Evolutionary conservation across 495 filamentous ascomycete species (phyloP), one percentile per base, ranked within the genome.

Genomic region (Neurospora sp.): DNA sequence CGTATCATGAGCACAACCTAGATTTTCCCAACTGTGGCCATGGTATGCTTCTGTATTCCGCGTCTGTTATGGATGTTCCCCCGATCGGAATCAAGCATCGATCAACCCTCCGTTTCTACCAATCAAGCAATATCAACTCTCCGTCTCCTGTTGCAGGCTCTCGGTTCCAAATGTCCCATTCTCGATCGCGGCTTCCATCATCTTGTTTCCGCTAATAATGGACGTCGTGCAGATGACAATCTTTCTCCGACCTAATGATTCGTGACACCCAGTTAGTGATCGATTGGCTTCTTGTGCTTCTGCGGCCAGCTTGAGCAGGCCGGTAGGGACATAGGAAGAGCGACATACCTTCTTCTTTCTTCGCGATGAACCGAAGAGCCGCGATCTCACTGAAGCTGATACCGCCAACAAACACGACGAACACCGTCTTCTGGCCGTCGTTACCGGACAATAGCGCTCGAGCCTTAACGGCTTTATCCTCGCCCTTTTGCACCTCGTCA

Each of bases 361-460:
- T 90, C 44, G 92, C 93, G 76, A 98, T 91, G 82, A 97, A 98
- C 75, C 96, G 87, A 82, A 98, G 78, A 35, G 96, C 96, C 54
- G 96, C 94, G 80, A 98, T 95, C 85, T 99, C 96, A 9, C 95
- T 96, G 77, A 95, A 97, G 1, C 92, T 97, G 69, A 98, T 92
- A 3, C 96, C 96, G 37, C 96, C 96, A 72, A 99, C 84, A 83
- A 97, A 98, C 79, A 98, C 96, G 16, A 99, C 91, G 76, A 98
- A 90, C 12, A 94, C 92, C 8, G 91, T 92, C 83, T 94, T 97
- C 79, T 91, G 90, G 70, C 90, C 89, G 18, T 87, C 88, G 69
- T 88, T 88, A 20, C 91, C 92, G 73, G 91, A 90, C 66, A 98
- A 82, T 40, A 95, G 90, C 75, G 94, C 91, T 72, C 94, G 86